Percentiles rank a stretch among this genome's conserved stretches.
phyloP scores from a whole-genome alignment of 345 rosid genomes.

The Aurinia saxatilis region DNA sequence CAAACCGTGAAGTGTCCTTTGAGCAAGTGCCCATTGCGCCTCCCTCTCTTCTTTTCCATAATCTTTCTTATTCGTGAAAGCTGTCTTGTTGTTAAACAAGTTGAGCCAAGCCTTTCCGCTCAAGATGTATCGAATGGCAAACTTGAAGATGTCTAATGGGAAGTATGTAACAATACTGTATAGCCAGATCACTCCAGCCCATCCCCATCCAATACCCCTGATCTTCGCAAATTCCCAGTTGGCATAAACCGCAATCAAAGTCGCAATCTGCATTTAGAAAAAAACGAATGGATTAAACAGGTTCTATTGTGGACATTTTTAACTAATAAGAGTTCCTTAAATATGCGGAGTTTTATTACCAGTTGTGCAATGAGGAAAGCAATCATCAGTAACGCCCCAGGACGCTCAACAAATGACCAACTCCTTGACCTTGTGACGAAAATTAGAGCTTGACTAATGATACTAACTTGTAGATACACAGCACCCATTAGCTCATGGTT shows the following conservation, averaged over 20 bases:
- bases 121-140: constrained; percentile 70
- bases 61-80: constrained; percentile 82
- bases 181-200: constrained; percentile 95
- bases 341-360: constrained; percentile 29
- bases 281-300: background rate
- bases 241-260: constrained; percentile 84
- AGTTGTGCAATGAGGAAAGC: constrained; percentile 81
- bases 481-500: constrained; percentile 70
- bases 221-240: constrained; percentile 76
- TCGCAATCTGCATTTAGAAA: constrained; percentile 50
- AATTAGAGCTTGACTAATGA: constrained; percentile 86
- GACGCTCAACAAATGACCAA: constrained; percentile 83
- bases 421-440: constrained; percentile 91
- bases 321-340: background rate
- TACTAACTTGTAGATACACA: constrained; percentile 89
- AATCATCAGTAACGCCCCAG: constrained; percentile 54
- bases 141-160: constrained; percentile 76
- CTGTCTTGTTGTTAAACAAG: constrained; percentile 79
- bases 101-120: constrained; percentile 82
- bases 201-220: constrained; percentile 86
- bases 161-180: constrained; percentile 62
- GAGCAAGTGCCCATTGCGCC: constrained; percentile 89
- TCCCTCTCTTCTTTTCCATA: constrained; percentile 83
- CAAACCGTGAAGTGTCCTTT: constrained; percentile 76
- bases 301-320: background rate